Evolutionary conservation across 2,329 filamentous ascomycete species (phyloP).

Genomic region (Ophiocordyceps robertsii): DNA sequence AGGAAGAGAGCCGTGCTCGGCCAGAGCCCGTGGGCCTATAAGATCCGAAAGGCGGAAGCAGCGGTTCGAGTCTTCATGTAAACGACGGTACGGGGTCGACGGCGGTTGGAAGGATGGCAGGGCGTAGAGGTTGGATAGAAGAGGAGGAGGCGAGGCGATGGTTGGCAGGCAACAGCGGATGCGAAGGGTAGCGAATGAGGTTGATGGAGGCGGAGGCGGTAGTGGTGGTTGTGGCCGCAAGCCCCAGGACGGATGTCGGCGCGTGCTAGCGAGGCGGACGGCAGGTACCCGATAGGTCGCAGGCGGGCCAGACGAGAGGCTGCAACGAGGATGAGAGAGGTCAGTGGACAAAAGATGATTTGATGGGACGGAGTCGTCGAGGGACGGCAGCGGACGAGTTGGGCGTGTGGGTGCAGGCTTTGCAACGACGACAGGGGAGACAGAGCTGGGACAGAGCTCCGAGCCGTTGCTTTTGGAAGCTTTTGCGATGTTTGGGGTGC

Average conservation of each 20-base stretch:
- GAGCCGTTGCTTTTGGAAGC: slow-evolving; percentile 1
- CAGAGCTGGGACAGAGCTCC: neutral
- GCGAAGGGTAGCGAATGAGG: neutral
- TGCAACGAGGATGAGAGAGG: slow-evolving; percentile 7
- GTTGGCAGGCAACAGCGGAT: neutral
- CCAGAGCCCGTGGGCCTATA: slow-evolving; percentile 22
- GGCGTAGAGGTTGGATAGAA: neutral
- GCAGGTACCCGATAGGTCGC: slow-evolving; percentile 19
- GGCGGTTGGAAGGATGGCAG: neutral
- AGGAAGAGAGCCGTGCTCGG: slow-evolving; percentile 17
- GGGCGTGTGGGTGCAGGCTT: neutral
- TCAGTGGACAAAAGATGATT: slow-evolving; percentile 4
- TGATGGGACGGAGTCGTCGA: neutral
- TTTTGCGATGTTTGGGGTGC: slow-evolving; percentile 1
- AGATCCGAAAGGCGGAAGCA: slow-evolving; percentile 19
- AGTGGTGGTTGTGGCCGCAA: slow-evolving; percentile 7
- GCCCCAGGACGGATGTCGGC: slow-evolving; percentile 7
- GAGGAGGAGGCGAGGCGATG: neutral
- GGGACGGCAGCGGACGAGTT: neutral
- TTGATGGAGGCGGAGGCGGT: neutral
- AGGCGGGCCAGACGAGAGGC: slow-evolving; percentile 8
- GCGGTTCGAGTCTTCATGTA: slow-evolving; percentile 26
- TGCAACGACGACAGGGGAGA: neutral
- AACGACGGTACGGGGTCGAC: slow-evolving; percentile 11
- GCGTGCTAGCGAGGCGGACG: slow-evolving; percentile 8